Evolutionary conservation across 352 stramenopile species (phyloP), one percentile per base, ranked within the genome.

Genomic region (Pythium coloratum): DNA sequence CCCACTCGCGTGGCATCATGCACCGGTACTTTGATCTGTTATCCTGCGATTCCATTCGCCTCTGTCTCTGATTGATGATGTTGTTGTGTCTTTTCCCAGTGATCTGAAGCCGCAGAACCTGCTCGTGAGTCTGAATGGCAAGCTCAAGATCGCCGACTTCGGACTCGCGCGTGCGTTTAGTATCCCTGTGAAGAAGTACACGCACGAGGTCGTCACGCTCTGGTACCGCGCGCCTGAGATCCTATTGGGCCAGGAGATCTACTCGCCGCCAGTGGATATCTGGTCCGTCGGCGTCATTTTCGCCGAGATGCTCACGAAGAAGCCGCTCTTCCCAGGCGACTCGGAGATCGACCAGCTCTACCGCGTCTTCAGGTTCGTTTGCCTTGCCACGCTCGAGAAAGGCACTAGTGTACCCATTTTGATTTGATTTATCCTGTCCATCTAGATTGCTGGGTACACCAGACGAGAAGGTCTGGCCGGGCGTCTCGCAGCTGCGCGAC

Each of bases 191-290:
- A 95, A 98, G 33, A 97, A 97, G 50, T 95, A 99, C 69, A 99
- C 97, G 24, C 97, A 99, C 70, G 97, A 99, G 72, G 87, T 99
- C 36, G 97, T 99, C 7, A 99, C 97, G 49, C 86, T 99, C 9
- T 99, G 97, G 97, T 99, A 99, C 76, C 92, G 97, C 13, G 93
- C 97, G 26, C 97, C 97, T 0, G 97, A 99, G 82, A 99, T 99
- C 67, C 74, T 99, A 40, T 84, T 99, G 0, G 97, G 97, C 8
- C 78, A 99, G 46, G 82, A 93, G 53, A 66, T 91, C n/a, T 96
- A 96, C 78, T 91, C 83, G 8, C 84, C 88, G 14, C 83, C 88
- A 7, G 85, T 96, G n/a, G 88, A 96, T 61, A 91, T 94, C 49
- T 96, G 88, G 88, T 92, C 84, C 3, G 83, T 94, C n/a, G 88